These are phyloP conservation scores for Chlamydomonas schloesseri DNA, from an alignment of 139 green algal genomes.

Conservation along the genomic window DNA sequence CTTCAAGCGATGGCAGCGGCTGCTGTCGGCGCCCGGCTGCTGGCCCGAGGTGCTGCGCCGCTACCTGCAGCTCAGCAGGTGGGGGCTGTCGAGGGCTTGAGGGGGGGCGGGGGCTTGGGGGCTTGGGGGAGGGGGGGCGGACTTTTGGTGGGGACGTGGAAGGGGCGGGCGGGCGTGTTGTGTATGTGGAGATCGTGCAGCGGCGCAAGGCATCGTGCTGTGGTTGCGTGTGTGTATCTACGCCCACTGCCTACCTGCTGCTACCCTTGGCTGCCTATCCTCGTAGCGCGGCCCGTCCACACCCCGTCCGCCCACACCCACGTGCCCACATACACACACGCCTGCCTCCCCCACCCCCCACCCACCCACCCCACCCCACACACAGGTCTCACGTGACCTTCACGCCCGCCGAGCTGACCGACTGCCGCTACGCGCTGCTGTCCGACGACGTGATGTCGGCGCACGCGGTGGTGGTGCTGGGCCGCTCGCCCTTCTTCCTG, in stretches of 20 bases:
- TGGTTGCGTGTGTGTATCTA: too few relatives aligned
- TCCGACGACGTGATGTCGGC: constrained; percentile 45
- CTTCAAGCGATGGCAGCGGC: constrained; percentile 53
- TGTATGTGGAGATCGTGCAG: too few relatives aligned
- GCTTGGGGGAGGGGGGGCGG: not conserved
- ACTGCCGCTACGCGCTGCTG: constrained; percentile 25
- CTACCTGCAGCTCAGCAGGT: constrained; percentile 50
- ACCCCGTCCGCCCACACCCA: too few relatives aligned
- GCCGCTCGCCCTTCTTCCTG: constrained; percentile 8
- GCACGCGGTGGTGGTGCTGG: constrained; percentile 37
- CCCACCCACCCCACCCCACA: not conserved
- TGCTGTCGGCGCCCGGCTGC: constrained; percentile 35
- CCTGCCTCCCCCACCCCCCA: not conserved
- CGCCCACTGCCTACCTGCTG: too few relatives aligned
- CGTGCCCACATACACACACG: too few relatives aligned
- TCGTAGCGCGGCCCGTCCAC: too few relatives aligned
- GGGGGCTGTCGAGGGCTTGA: not conserved
- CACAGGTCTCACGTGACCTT: constrained; percentile 28
- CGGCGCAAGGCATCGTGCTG: too few relatives aligned
- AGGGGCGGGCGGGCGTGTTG: too few relatives aligned
- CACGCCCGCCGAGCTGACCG: constrained; percentile 29
- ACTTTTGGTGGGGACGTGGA: too few relatives aligned
- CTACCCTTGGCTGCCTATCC: too few relatives aligned
- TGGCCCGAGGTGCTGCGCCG: constrained; percentile 68
- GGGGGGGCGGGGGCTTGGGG: not conserved